Percentiles rank a stretch among this genome's conserved stretches.
phyloP scores from a whole-genome alignment of 1,284 basidiomycete genomes.

The Fomitiporia mediterranea region DNA sequence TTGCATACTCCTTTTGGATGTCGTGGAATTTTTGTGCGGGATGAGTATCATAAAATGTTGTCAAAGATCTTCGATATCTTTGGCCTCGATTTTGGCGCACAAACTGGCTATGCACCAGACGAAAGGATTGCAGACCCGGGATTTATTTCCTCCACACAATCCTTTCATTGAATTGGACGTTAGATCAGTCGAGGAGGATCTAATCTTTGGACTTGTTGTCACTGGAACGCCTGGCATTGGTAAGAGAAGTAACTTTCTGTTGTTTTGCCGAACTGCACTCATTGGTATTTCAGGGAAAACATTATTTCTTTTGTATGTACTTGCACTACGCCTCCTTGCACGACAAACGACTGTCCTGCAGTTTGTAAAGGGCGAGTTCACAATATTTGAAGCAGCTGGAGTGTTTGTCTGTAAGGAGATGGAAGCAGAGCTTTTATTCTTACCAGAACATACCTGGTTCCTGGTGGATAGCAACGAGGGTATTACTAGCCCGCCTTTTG shows the following conservation, averaged over 20 bases:
- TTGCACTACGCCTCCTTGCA: not conserved
- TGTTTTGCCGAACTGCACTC: not conserved
- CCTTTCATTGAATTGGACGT: not conserved
- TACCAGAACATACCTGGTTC: not conserved
- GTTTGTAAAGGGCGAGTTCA: not conserved
- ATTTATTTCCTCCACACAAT: slow-evolving; percentile 1
- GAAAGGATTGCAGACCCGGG: not conserved
- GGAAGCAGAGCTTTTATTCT: not conserved
- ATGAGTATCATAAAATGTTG: not conserved
- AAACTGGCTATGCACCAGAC: not conserved
- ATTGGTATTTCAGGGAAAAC: not conserved
- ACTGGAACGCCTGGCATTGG: not conserved
- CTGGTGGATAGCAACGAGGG: not conserved
- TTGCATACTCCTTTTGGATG: not conserved
- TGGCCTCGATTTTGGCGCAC: not conserved
- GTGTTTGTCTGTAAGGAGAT: not conserved
- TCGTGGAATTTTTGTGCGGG: slow-evolving; percentile 3
- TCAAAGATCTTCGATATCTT: not conserved
- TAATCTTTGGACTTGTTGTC: not conserved
- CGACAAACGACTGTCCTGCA: not conserved
- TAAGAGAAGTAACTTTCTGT: not conserved
- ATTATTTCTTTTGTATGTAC: not conserved
- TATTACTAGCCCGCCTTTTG: not conserved
- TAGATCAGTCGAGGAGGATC: not conserved
- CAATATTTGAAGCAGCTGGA: not conserved